Base-by-base conservation (phyloP, 73 alveolate species). In the Paramecium tetraurelia region DNA sequence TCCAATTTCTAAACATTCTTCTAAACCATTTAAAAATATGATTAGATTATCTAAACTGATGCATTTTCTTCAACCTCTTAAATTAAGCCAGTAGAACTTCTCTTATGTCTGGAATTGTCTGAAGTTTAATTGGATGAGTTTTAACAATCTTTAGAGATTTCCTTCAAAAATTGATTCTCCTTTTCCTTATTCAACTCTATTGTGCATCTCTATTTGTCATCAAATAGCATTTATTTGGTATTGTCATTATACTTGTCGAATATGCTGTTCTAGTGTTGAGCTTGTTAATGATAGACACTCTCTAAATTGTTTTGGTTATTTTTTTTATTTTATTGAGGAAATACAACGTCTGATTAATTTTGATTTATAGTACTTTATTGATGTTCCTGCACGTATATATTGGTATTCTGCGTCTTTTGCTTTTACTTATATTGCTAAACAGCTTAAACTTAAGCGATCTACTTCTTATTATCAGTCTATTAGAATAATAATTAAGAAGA, bases 1-100 rank as follows among this genome's bases (percentile, higher is more conserved):
- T 80, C 90, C 18, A 80, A 48, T 80, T 80, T 43, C 14, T 80
- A 36, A 40, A 80, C 50, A 80, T 80, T 80, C 77, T 80, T 80
- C 46, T 80, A 5, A 31, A 80, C 90, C 90, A 80, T 80, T 44
- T 80, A 38, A 63, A 80, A 80, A 46, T 80, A 80, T 10, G 46
- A 48, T 80, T 80, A 14, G 18, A 80, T 80, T 44, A 80, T 80
- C 24, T 41, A 80, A 9, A 31, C 33, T 12, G 90, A 80, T 10
- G 90, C 90, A 22, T 80, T 18, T 44, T 41, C 90, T 80, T 80
- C 46, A 41, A 14, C 24, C 14, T 72, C 59, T 24, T 53, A 53
- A 4, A 48, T n/a, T 46, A 80, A 80, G 16, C 90, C 90, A 24
- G 75, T 80, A 22, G 70, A 22, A 48, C 90, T 43, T 40, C 90